Evolutionary conservation across 345 rosid genomes (phyloP).

Genomic region (Euphorbia lathyris): DNA sequence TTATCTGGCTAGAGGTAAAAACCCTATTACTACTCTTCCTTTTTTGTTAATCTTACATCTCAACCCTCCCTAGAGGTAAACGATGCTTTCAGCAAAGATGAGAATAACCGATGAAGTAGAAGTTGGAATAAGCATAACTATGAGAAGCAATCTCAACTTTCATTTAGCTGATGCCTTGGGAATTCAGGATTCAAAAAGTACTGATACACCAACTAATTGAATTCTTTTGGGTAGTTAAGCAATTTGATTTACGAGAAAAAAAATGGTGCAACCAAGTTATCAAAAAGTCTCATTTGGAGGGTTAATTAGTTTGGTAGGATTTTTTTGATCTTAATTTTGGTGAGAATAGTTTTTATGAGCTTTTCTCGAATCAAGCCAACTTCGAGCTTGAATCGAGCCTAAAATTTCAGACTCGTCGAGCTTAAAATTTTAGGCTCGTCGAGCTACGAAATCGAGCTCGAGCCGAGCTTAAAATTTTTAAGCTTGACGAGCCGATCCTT

Average conservation of each 20-base stretch:
- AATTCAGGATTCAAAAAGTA: slow-evolving; percentile 22
- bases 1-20: too few relatives aligned
- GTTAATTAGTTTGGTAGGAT: neutral
- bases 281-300: slow-evolving; percentile 1
- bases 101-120: slow-evolving; percentile 58
- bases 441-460: too few relatives aligned
- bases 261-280: neutral
- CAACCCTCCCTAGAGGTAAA: too few relatives aligned
- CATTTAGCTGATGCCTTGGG: slow-evolving; percentile 70
- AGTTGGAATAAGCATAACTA: slow-evolving; percentile 63
- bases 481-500: too few relatives aligned
- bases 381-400: too few relatives aligned
- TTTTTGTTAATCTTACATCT: too few relatives aligned
- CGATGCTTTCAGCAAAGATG: too few relatives aligned
- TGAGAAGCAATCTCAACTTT: slow-evolving; percentile 75
- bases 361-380: too few relatives aligned
- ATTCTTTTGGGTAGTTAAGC: neutral
- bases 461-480: too few relatives aligned
- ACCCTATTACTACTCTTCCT: too few relatives aligned
- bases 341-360: neutral
- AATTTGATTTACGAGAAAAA: neutral
- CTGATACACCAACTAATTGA: slow-evolving; percentile 9
- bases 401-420: too few relatives aligned
- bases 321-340: neutral
- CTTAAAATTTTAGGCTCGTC: too few relatives aligned